Conservation (phyloP, 2,329 filamentous ascomycete species). For the Phialophora verrucosa region DNA sequence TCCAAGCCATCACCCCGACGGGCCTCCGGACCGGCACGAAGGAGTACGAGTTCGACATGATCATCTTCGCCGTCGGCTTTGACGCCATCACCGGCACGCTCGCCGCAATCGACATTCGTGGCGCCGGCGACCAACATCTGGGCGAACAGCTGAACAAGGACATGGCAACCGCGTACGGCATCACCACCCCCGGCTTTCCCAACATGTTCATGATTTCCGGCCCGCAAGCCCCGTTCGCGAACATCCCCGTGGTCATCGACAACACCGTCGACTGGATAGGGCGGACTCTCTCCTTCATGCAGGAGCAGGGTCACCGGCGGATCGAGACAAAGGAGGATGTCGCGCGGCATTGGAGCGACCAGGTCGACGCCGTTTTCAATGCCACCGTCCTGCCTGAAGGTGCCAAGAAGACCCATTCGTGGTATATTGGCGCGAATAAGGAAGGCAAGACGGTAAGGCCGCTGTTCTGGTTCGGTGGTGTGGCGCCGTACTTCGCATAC, state of each 20-base stretch:
- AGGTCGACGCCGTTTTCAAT: slow-evolving; percentile 54
- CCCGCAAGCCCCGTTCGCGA: slow-evolving; percentile 58
- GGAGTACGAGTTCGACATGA: slow-evolving; percentile 48
- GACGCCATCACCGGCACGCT: slow-evolving; percentile 51
- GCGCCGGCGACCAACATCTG: slow-evolving; percentile 41
- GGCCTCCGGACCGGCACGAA: slow-evolving; percentile 52
- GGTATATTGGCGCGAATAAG: slow-evolving; percentile 63
- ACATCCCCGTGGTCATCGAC: slow-evolving; percentile 63
- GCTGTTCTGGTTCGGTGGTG: slow-evolving; percentile 30
- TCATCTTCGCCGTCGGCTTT: slow-evolving; percentile 52
- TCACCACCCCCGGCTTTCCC: slow-evolving; percentile 50
- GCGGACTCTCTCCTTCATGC: slow-evolving; percentile 24
- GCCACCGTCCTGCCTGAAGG: slow-evolving; percentile 56
- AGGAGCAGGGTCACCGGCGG: slow-evolving; percentile 49
- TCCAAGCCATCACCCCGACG: slow-evolving; percentile 47
- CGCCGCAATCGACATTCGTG: slow-evolving; percentile 41
- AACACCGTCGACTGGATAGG: slow-evolving; percentile 56
- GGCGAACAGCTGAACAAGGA: slow-evolving; percentile 39
- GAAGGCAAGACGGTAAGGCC: slow-evolving; percentile 53
- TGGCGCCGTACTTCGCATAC: slow-evolving; percentile 17
- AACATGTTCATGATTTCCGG: slow-evolving; percentile 62
- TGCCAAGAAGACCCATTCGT: slow-evolving; percentile 46
- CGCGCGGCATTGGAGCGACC: slow-evolving; percentile 56
- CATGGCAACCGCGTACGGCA: slow-evolving; percentile 49
- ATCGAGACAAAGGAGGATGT: slow-evolving; percentile 57